Evolutionary conservation across 169 alveolate species (phyloP).

Genomic region (Cryptosporidium baileyi): DNA sequence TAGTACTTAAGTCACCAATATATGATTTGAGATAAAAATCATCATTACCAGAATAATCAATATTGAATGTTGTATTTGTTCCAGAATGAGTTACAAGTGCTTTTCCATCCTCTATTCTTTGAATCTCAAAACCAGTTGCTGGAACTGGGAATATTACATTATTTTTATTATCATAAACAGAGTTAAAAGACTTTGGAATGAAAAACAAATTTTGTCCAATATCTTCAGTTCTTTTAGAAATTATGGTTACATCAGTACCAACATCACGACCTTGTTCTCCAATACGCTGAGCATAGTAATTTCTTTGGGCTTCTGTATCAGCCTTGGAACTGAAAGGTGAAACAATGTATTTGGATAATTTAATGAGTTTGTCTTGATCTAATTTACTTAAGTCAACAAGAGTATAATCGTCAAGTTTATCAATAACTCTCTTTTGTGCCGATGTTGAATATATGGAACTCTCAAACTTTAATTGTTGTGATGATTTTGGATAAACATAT

Average conservation of each 20-base stretch:
- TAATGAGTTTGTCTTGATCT: not conserved
- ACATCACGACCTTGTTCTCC: constrained; percentile 46
- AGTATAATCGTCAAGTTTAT: constrained; percentile 2
- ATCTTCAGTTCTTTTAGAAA: not conserved
- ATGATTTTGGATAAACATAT: not conserved
- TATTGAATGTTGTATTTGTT: not conserved
- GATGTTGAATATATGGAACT: constrained; percentile 21
- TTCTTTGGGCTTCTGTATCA: not conserved
- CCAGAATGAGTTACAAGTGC: not conserved
- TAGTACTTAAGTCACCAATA: no score
- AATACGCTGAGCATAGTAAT: not conserved
- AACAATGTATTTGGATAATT: not conserved
- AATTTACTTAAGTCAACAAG: not conserved
- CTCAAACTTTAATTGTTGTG: constrained; percentile 24
- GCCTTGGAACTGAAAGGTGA: not conserved
- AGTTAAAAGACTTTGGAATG: constrained; percentile 11
- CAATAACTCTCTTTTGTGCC: constrained; percentile 46
- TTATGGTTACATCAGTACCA: constrained; percentile 13
- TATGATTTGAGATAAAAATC: not conserved
- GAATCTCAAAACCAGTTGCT: constrained; percentile 37
- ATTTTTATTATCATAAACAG: not conserved
- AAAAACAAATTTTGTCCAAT: not conserved
- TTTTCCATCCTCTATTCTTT: not conserved
- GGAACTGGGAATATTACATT: constrained; percentile 19
- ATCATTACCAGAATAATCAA: not conserved